Conservation (phyloP, 306 rosid species). For the Quercus alba region DNA sequence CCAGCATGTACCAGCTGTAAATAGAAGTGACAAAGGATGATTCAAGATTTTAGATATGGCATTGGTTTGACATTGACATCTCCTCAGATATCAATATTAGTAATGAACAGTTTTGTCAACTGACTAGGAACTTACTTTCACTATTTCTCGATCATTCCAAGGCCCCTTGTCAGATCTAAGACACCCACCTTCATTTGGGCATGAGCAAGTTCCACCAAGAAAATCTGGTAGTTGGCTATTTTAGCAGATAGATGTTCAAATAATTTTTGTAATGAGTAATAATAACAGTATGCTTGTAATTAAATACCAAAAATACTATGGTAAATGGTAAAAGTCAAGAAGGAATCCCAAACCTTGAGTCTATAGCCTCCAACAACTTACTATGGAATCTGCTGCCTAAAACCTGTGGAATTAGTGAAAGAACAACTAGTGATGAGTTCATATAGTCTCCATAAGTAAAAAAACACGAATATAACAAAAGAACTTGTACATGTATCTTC, state of each 20-base stretch:
- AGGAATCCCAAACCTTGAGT: constrained; percentile 64
- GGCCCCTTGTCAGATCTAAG: constrained; percentile 91
- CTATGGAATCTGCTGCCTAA: constrained; percentile 66
- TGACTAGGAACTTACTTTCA: constrained; percentile 59
- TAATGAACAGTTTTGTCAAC: constrained; percentile 16
- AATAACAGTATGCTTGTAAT: constrained; percentile 15
- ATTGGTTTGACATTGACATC: constrained; percentile 18
- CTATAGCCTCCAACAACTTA: constrained; percentile 74
- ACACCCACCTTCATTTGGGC: constrained; percentile 88
- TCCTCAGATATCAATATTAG: background rate
- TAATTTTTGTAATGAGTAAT: background rate
- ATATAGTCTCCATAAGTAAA: constrained; percentile 17
- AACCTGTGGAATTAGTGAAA: constrained; percentile 53
- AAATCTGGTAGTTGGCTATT: constrained; percentile 93
- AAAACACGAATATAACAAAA: constrained; percentile 6
- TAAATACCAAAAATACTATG: constrained; percentile 14
- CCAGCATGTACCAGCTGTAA: constrained; percentile 63
- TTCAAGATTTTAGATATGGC: constrained; percentile 9
- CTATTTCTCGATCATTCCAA: constrained; percentile 83
- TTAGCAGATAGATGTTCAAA: constrained; percentile 14
- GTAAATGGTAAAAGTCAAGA: background rate
- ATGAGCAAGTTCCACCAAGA: constrained; percentile 88
- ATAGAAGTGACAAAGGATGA: constrained; percentile 21
- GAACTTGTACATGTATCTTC: constrained; percentile 69
- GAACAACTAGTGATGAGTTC: constrained; percentile 16